Conservation (phyloP, 2,329 filamentous ascomycete genomes). For the Trichophyton mentagrophytes region DNA sequence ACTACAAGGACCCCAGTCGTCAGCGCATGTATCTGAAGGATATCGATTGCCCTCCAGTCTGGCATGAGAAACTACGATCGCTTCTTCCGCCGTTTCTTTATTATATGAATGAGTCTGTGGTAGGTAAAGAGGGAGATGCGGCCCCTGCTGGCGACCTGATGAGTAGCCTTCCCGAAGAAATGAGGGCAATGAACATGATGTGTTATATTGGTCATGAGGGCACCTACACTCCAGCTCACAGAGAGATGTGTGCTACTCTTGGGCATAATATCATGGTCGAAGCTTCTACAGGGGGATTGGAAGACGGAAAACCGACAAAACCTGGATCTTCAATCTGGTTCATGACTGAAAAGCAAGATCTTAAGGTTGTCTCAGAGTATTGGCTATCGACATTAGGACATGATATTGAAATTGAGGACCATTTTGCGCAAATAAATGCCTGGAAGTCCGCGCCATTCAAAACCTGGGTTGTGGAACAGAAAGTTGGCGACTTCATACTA, state of each 20-base stretch:
- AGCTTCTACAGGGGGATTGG: constrained; percentile 52
- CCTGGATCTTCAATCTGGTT: constrained; percentile 93
- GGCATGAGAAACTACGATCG: constrained; percentile 66
- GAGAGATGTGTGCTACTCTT: constrained; percentile 93
- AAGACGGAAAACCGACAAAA: constrained; percentile 57
- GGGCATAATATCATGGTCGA: constrained; percentile 99
- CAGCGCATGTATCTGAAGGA: constrained; percentile 94
- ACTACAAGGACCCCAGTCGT: constrained; percentile 63
- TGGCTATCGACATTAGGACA: constrained; percentile 88
- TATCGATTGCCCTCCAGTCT: constrained; percentile 82
- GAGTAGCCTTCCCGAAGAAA: constrained; percentile 73
- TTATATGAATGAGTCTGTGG: constrained; percentile 75
- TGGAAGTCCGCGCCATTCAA: constrained; percentile 92
- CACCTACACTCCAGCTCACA: constrained; percentile 87
- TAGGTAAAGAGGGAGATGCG: constrained; percentile 37
- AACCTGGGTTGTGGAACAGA: constrained; percentile 86
- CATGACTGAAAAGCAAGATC: constrained; percentile 93
- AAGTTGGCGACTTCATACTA: constrained; percentile 79
- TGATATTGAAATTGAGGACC: constrained; percentile 91
- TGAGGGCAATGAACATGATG: constrained; percentile 95
- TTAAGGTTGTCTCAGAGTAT: constrained; percentile 81
- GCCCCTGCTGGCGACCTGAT: constrained; percentile 71
- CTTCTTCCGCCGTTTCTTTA: constrained; percentile 71
- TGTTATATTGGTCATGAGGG: constrained; percentile 97
- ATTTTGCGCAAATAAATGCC: constrained; percentile 89